phyloP scores from a whole-genome alignment of 805 yeast genomes.

The Millerago galiae region DNA sequence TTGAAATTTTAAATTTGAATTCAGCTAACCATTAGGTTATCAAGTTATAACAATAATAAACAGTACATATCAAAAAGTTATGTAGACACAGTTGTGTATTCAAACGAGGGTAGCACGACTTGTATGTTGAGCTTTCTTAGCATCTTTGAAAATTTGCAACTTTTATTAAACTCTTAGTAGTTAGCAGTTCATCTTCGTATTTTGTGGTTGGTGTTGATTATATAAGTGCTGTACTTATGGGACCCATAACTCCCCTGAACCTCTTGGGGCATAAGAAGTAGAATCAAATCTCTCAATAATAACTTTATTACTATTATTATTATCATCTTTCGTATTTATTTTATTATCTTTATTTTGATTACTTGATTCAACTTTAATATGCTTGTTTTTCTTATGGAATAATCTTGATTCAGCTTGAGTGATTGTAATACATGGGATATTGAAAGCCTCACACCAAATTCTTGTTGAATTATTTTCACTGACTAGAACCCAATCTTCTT shows the following conservation, averaged over 20 bases:
- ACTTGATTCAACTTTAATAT: neutral
- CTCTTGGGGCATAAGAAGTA: conserved; percentile 55
- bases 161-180: neutral
- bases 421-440: conserved; percentile 46
- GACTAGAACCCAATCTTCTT: conserved; percentile 47
- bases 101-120: no score
- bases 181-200: neutral
- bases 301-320: conserved; percentile 7
- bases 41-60: no score
- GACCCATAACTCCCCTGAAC: conserved; percentile 53
- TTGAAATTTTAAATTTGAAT: neutral
- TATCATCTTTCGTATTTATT: neutral
- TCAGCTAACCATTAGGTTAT: neutral
- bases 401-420: conserved; percentile 38
- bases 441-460: conserved; percentile 48
- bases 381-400: conserved; percentile 12
- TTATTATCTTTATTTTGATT: neutral
- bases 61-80: no score
- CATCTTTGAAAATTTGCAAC: no score
- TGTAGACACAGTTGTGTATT: no score
- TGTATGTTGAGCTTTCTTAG: no score
- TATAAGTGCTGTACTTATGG: conserved; percentile 34
- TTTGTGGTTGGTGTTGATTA: no score
- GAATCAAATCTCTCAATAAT: conserved; percentile 39
- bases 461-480: conserved; percentile 53